Percentiles rank a stretch among this genome's conserved stretches.
These are phyloP conservation scores for Carallia brachiata DNA, from an alignment of 345 rosid genomes.

Conservation along the genomic window DNA sequence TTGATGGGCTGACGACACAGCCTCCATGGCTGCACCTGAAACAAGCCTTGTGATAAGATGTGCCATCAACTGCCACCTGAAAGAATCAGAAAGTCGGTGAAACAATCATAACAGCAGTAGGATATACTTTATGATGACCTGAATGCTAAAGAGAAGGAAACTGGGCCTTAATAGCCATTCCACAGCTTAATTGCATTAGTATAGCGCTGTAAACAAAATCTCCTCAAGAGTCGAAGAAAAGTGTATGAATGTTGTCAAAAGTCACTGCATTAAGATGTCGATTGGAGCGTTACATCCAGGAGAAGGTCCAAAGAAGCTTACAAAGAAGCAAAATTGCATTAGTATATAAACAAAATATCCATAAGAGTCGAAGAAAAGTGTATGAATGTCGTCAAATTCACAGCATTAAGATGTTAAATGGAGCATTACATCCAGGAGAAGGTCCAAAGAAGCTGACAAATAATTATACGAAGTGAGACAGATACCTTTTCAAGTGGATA, in stretches of 20 bases:
- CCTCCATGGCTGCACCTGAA: constrained; percentile 80
- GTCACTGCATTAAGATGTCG: no score
- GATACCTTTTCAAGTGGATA: constrained; percentile 71
- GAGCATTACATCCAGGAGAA: neutral
- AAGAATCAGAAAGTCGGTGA: constrained; percentile 11
- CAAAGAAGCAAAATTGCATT: neutral
- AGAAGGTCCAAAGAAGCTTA: neutral
- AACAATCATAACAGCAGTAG: neutral
- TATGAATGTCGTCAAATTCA: neutral
- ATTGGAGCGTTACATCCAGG: no score
- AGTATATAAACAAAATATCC: neutral
- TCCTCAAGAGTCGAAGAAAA: neutral
- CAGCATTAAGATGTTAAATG: neutral
- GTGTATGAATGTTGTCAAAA: neutral
- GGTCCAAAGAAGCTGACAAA: neutral
- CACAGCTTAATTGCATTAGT: no score
- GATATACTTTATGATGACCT: no score
- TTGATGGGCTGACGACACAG: constrained; percentile 64
- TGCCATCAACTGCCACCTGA: constrained; percentile 75
- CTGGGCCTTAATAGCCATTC: no score
- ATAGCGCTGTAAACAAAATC: neutral
- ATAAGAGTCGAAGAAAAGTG: neutral
- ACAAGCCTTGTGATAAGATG: constrained; percentile 59
- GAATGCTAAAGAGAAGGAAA: no score
- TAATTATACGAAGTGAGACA: neutral